Evolutionary conservation across 1,284 basidiomycete species (phyloP), one percentile per base, ranked within the genome.

Genomic region (Apiotrichum montevideense): DNA sequence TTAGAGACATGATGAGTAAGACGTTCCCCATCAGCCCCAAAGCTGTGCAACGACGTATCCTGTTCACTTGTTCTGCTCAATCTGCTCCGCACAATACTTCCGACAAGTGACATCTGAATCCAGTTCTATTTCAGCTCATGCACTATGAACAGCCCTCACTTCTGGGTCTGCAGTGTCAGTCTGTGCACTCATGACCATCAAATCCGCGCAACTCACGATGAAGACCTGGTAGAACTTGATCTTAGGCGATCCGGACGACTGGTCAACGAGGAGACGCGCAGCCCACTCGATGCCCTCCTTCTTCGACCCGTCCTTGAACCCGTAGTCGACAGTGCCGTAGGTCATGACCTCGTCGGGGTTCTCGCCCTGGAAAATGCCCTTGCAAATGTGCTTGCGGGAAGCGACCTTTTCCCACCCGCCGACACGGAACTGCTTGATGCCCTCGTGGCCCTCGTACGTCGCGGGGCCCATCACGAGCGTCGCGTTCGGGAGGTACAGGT

Each of bases 201-300:
- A 13, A 39, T 39, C 21, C 15, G 2, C 14, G 8, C 21, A 4
- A 13, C 45, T 33, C 15, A 68, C 67, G 48, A 68, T 64, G 57
- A 52, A 68, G 10, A 68, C 67, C 61, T 68, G 67, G 57, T 68
- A 68, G 46, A 62, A 64, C 58, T 63, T 51, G 40, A 68, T 52
- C 63, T 65, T 66, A 43, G 52, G 59, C 45, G 57, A 49, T 10
- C 39, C 49, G 5, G 40, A 42, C 3, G 46, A 49, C 44, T 62
- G 44, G 40, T 54, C 54, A 14, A 63, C 46, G n/a, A 61, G 45
- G 50, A 68, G 61, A 33, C 55, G 49, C 8, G 53, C 62, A 6
- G 65, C 58, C 59, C 64, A 68, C 47, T 66, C 63, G 33, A 63
- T 63, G 11, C 45, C 53, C 43, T 63, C 55, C 46, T 57, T 61